Evolutionary conservation across 371 early-diverging fungal species (phyloP).

Genomic region (Syncephalastrum sp.): DNA sequence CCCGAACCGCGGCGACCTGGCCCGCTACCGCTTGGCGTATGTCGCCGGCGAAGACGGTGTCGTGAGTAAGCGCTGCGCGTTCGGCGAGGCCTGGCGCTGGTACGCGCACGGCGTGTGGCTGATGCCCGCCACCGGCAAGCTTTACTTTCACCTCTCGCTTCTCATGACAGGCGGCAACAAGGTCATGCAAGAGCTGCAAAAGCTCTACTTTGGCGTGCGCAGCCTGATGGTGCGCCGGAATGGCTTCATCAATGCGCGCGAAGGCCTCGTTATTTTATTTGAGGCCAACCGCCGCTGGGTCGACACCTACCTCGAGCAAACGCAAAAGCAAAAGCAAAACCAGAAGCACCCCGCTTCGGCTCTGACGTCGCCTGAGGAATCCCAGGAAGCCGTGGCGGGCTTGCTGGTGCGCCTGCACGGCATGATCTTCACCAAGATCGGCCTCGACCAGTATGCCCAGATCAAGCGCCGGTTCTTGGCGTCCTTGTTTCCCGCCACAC

Average conservation of each 20-base stretch:
- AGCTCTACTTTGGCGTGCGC: constrained; percentile 41
- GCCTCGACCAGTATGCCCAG: constrained; percentile 55
- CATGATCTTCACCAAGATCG: constrained; percentile 67
- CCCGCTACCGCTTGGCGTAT: constrained; percentile 60
- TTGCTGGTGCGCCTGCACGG: constrained; percentile 60
- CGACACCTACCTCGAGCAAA: constrained; percentile 12
- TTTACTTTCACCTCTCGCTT: constrained; percentile 43
- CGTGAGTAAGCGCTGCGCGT: constrained; percentile 21
- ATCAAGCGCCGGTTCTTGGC: constrained; percentile 37
- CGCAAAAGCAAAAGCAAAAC: constrained; percentile 11
- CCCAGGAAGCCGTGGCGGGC: constrained; percentile 29
- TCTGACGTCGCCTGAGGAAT: neutral
- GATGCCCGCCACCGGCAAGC: constrained; percentile 57
- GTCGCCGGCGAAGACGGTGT: constrained; percentile 12
- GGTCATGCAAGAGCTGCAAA: constrained; percentile 28
- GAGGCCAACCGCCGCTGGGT: constrained; percentile 48
- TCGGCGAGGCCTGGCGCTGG: constrained; percentile 49
- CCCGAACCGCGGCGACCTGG: constrained; percentile 56
- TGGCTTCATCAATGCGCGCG: constrained; percentile 45
- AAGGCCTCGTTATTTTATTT: constrained; percentile 40
- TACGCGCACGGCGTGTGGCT: constrained; percentile 58
- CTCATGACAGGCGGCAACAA: constrained; percentile 13
- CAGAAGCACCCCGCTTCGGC: neutral
- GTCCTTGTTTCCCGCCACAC: constrained; percentile 20
- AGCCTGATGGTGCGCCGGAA: constrained; percentile 51